Evolutionary conservation across 2,329 filamentous ascomycete genomes (phyloP), one percentile per base, ranked within the genome.

Genomic region (Dactylellina drechsleri): DNA sequence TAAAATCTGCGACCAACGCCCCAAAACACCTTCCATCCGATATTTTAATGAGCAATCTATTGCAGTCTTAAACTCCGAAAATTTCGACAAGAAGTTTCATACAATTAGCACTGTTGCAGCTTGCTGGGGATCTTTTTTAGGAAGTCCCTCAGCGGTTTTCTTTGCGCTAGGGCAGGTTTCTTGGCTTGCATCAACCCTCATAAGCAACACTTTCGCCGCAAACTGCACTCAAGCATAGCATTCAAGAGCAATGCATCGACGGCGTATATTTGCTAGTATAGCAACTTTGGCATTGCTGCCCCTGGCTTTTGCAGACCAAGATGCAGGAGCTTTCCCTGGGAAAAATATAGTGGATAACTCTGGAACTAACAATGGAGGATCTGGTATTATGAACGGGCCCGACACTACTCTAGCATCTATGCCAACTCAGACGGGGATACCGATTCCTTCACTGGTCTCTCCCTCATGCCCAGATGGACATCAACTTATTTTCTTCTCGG

Each of bases 191-290:
- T 62, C 52, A 62, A 18, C 45, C 45, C 68, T 45, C 31, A 36
- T 36, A 36, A 54, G 65, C 71, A 75, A 75, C 71, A 75, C 71
- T 66, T 60, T 64, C 50, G 45, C 52, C 31, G 45, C 62, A 36
- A 56, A 8, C 31, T 64, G n/a, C n/a, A 57, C 36, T 43, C 49
- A 41, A 61, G 13, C 64, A 20, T 20, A 5, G 13, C 7, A 47
- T 65, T 43, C 20, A 40, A n/a, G 49, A 23, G 65, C 36, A 18
- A 75, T 75, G 71, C 50, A 67, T 68, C 64, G 71, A 20, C 52
- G 64, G 50, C 59, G 36, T 65, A 45, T 75, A 41, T 47, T 75
- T 49, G 47, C 64, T n/a, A 75, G 57, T 18, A 68, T 75, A 75
- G 50, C 43, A 41, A 50, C 50, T 43, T 15, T 61, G 7, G 40